phyloP scores from a whole-genome alignment of 2,329 filamentous ascomycete species.

The Ophidiomyces ophidiicola region DNA sequence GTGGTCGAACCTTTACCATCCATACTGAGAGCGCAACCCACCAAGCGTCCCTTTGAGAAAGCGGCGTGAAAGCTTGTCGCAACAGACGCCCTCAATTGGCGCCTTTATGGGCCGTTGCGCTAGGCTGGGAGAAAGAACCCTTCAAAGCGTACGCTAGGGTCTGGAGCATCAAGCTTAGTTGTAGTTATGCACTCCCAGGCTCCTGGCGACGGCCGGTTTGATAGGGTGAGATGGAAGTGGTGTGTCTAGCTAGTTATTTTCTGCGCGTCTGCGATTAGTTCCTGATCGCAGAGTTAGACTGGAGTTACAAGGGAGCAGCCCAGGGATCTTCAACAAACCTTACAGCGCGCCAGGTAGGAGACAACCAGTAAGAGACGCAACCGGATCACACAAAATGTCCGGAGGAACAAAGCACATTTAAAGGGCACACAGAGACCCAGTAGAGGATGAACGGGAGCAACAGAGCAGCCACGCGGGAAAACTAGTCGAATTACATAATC shows the following conservation, averaged over 20 bases:
- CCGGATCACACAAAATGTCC: conserved; percentile 2
- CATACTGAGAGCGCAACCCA: conserved; percentile 1
- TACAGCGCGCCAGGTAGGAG: neutral
- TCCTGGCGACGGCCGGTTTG: conserved; percentile 1
- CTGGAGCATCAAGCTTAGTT: conserved; percentile 1
- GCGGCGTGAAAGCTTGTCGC: neutral
- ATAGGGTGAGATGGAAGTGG: neutral
- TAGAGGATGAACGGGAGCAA: conserved; percentile 9
- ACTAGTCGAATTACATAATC: neutral
- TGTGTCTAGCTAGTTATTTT: conserved; percentile 6
- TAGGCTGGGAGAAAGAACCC: neutral
- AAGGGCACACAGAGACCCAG: neutral
- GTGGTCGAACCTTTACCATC: conserved; percentile 2
- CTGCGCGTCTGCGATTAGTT: conserved; percentile 8
- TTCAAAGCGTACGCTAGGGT: neutral
- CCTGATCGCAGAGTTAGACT: conserved; percentile 9
- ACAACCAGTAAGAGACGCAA: neutral
- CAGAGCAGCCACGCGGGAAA: conserved; percentile 3
- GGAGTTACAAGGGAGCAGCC: conserved; percentile 8
- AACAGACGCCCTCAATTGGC: neutral
- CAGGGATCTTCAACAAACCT: conserved; percentile 2
- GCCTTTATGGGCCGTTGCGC: neutral
- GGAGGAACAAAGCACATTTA: neutral
- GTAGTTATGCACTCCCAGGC: neutral
- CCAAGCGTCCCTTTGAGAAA: neutral